Base-by-base conservation (phyloP, 805 yeast genomes). In the Lipomyces lipofer region DNA sequence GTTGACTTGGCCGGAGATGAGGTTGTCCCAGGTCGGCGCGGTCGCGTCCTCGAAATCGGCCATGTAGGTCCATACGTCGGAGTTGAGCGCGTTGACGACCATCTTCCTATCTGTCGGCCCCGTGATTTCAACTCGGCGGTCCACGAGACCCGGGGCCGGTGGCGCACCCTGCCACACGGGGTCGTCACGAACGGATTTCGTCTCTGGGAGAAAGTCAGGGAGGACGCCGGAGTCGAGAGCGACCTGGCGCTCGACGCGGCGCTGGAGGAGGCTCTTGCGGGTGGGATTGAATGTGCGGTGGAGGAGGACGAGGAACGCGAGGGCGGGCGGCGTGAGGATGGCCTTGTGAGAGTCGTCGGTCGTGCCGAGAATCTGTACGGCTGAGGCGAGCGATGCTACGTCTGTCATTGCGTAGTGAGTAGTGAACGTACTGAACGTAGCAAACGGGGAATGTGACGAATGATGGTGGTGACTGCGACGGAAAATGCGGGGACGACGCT, bases 71-170 rank as follows among this genome's bases (percentile, higher is more conserved):
- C 83, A 85, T 44, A 84, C 88, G 42, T 76, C 76, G 13, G 87
- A 77, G 72, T 83, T 83, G 66, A 83, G 77, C 33, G 88, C 88
- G 63, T 83, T 83, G 73, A 83, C 82, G 54, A 83, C 87, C 88
- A 83, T 83, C 69, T 83, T 83, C 58, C 88, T 76, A 70, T 83
- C 88, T 44, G 87, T 82, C 43, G 88, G 88, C 36, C 89, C 89
- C 46, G 88, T 84, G 71, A 84, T 84, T 69, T 84, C 88, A 53
- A 82, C 87, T 63, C 88, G 77, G 67, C 88, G 78, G 75, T 84
- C 88, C 65, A 76, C 79, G 54, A 83, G 76, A 19, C 88, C 88
- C 17, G 80, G 82, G 40, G 84, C 87, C 56, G 83, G 81, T 43
- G 81, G 77, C 24, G 88, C 85, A 30, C 88, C 88, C 56, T 80